phyloP scores from a whole-genome alignment of 2,329 filamentous ascomycete species.

The Lanzia echinophila region DNA sequence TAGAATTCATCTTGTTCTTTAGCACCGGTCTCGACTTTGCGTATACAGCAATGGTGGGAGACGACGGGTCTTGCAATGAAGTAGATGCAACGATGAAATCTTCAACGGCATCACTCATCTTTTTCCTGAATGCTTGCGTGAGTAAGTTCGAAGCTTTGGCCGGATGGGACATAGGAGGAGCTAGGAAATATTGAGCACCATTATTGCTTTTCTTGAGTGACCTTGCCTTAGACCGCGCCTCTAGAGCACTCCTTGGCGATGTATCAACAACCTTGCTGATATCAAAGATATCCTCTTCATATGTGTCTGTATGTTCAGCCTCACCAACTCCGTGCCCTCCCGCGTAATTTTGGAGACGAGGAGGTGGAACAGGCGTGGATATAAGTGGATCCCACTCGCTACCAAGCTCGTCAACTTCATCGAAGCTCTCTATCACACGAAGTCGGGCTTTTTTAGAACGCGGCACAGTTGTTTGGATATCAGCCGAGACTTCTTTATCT shows the following conservation, averaged over 20 bases:
- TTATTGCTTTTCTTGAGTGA: not conserved
- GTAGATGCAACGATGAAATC: conserved; percentile 1
- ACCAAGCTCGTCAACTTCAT: conserved; percentile 7
- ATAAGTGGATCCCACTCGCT: not conserved
- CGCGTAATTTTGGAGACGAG: not conserved
- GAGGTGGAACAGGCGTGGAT: not conserved
- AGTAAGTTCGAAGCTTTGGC: not conserved
- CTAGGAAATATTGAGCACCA: not conserved
- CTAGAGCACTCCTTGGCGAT: conserved; percentile 4
- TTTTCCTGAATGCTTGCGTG: not conserved
- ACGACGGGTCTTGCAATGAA: conserved; percentile 1
- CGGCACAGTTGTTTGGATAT: not conserved
- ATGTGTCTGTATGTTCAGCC: not conserved
- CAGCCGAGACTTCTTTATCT: not conserved
- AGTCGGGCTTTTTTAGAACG: not conserved
- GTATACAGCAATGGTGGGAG: not conserved
- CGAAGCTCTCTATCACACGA: not conserved
- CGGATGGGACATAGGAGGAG: not conserved
- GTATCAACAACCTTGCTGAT: conserved; percentile 1
- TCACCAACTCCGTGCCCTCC: not conserved
- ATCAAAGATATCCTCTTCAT: conserved; percentile 1
- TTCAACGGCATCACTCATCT: not conserved
- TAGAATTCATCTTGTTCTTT: not conserved
- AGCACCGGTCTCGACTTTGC: not conserved
- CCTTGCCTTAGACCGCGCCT: not conserved